These are phyloP conservation scores for Candida loeiensis DNA, from an alignment of 805 yeast species.

Conservation along the genomic window DNA sequence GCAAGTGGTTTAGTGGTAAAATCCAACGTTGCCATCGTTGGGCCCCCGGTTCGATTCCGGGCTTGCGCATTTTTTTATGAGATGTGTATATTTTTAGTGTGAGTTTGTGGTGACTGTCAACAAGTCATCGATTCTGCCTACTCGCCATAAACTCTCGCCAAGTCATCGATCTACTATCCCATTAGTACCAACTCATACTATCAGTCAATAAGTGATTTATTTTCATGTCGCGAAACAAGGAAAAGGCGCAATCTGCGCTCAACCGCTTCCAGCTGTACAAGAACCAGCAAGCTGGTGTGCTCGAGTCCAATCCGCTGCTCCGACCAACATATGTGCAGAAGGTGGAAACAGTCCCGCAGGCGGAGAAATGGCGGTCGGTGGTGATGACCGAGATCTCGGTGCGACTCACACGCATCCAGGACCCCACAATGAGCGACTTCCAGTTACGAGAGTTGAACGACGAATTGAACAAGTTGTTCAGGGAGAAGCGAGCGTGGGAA, in stretches of 20 bases:
- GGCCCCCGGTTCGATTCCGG: slow-evolving; percentile 3
- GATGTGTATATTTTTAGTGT: too few relatives aligned
- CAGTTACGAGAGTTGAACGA: slow-evolving; percentile 75
- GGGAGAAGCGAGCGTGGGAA: slow-evolving; percentile 78
- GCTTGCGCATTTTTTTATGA: slow-evolving; percentile 1
- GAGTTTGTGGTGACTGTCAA: too few relatives aligned
- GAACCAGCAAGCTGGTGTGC: slow-evolving; percentile 55
- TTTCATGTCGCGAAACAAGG: slow-evolving; percentile 70
- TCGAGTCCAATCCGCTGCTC: slow-evolving; percentile 50
- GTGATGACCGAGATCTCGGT: slow-evolving; percentile 61
- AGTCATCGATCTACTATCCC: too few relatives aligned
- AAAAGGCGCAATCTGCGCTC: slow-evolving; percentile 70
- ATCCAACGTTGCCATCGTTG: slow-evolving; percentile 3
- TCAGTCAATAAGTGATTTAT: too few relatives aligned
- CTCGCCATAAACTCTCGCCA: too few relatives aligned
- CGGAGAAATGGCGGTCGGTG: slow-evolving; percentile 66
- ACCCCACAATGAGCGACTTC: slow-evolving; percentile 48
- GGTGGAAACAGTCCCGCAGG: slow-evolving; percentile 55
- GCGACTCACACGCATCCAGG: slow-evolving; percentile 61
- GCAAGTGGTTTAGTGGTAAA: slow-evolving; percentile 1
- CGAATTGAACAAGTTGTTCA: slow-evolving; percentile 58
- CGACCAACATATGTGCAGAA: slow-evolving; percentile 60
- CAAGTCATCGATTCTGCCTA: too few relatives aligned
- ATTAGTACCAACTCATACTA: neutral
- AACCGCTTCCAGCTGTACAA: slow-evolving; percentile 62